Conservation (phyloP, 1,284 basidiomycete species). For the Tylopilus sp. region DNA sequence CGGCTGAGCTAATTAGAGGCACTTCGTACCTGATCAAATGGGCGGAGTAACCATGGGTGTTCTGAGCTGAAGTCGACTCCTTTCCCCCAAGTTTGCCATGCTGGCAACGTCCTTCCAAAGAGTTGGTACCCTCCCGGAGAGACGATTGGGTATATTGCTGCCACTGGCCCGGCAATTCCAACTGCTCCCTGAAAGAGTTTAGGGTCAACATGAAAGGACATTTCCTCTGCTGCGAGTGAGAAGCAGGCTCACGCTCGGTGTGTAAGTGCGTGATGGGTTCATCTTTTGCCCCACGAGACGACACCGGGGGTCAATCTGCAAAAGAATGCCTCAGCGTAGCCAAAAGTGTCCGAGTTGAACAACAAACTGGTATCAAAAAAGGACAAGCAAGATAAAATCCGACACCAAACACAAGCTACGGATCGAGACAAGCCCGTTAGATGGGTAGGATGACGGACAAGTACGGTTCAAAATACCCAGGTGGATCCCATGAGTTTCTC, state of each 20-base stretch:
- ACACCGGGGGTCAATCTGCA: conserved; percentile 70
- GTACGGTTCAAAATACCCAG: conserved; percentile 52
- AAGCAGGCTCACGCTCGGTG: conserved; percentile 59
- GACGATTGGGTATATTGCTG: conserved; percentile 74
- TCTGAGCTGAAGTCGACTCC: conserved; percentile 58
- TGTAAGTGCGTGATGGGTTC: conserved; percentile 72
- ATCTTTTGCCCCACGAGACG: conserved; percentile 72
- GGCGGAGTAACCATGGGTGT: conserved; percentile 69
- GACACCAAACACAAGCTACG: conserved; percentile 67
- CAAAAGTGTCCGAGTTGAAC: neutral
- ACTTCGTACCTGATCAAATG: conserved; percentile 71
- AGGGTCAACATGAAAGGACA: neutral
- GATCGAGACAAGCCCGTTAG: conserved; percentile 20
- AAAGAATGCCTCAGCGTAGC: neutral
- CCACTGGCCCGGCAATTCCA: conserved; percentile 69
- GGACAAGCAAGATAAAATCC: conserved; percentile 74
- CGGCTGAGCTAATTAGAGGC: neutral
- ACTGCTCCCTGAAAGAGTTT: conserved; percentile 62
- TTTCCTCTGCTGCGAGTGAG: neutral
- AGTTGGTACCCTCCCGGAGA: conserved; percentile 77
- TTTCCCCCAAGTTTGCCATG: conserved; percentile 73
- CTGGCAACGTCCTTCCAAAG: conserved; percentile 67
- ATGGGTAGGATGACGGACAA: conserved; percentile 7
- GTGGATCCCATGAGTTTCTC: conserved; percentile 57
- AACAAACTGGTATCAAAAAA: conserved; percentile 66